Conservation (phyloP, 495 filamentous ascomycete species). For the Penicillium nucicola region DNA sequence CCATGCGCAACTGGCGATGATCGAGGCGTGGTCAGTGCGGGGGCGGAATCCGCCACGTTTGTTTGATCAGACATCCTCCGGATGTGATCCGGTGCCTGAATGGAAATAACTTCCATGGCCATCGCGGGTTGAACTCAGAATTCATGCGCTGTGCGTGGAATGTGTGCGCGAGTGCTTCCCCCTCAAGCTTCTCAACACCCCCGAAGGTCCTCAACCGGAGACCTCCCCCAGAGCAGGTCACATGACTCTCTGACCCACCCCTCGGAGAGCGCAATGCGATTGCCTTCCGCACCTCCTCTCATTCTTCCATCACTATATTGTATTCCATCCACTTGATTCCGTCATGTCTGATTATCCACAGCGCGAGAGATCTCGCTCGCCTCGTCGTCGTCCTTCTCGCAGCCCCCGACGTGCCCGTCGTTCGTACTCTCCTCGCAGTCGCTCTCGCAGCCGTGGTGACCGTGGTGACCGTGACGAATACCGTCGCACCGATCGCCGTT, state of each 20-base stretch:
- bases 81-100: neutral
- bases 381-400: constrained; percentile 77
- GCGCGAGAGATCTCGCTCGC: constrained; percentile 94
- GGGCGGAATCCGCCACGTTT: constrained; percentile 12
- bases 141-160: constrained; percentile 11
- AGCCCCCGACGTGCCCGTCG: constrained; percentile 72
- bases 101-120: neutral
- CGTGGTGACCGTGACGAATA: constrained; percentile 59
- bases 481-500: constrained; percentile 74
- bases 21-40: constrained; percentile 27
- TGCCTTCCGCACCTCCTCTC: neutral
- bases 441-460: constrained; percentile 71
- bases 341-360: constrained; percentile 48
- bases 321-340: constrained; percentile 30
- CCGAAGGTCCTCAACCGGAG: constrained; percentile 15
- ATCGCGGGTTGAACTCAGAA: neutral
- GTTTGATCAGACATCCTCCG: constrained; percentile 2
- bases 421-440: constrained; percentile 90
- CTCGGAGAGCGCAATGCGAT: constrained; percentile 1
- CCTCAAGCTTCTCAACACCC: constrained; percentile 7
- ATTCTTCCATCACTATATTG: constrained; percentile 6
- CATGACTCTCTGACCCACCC: constrained; percentile 21
- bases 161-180: constrained; percentile 4
- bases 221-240: constrained; percentile 17
- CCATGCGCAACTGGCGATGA: constrained; percentile 1